Evolutionary conservation across 257 asterid genomes (phyloP).

Genomic region (Anisodus acutangulus): DNA sequence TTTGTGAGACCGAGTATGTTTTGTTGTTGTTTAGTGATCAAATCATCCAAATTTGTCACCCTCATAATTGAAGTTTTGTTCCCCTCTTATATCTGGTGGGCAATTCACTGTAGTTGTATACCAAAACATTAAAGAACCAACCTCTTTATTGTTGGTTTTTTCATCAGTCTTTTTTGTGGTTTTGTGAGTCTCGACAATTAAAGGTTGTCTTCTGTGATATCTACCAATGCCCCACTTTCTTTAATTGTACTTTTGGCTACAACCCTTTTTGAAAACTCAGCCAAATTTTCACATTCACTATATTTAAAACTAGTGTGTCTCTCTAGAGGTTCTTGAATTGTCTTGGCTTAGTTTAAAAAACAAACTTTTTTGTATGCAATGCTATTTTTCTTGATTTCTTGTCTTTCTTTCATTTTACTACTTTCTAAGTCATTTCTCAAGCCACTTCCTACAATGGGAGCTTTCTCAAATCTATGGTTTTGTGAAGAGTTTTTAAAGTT

Average conservation of each 20-base stretch:
- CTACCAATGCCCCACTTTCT: conserved; percentile 41
- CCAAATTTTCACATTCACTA: conserved; percentile 7
- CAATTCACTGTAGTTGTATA: conserved; percentile 47
- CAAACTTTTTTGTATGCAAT: conserved; percentile 36
- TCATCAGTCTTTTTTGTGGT: conserved; percentile 39
- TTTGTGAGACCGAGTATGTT: background rate
- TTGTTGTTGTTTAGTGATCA: background rate
- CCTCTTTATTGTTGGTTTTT: conserved; percentile 36
- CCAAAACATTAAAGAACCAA: conserved; percentile 38
- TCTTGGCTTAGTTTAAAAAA: background rate
- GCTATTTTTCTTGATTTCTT: conserved; percentile 67
- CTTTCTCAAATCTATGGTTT: conserved; percentile 41
- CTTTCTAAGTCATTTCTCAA: conserved; percentile 52
- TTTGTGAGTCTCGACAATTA: conserved; percentile 69
- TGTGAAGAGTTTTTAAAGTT: conserved; percentile 33
- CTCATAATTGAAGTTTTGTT: conserved; percentile 24
- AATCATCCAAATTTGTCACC: conserved; percentile 18
- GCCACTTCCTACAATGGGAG: conserved; percentile 40
- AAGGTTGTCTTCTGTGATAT: conserved; percentile 63
- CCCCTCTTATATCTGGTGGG: conserved; percentile 28
- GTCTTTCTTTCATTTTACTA: conserved; percentile 65
- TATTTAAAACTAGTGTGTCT: conserved; percentile 21
- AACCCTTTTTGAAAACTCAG: conserved; percentile 15
- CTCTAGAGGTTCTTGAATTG: background rate
- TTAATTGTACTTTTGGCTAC: conserved; percentile 15